Conservation (phyloP, 2,329 filamentous ascomycete genomes). For the Beauveria sp. region DNA sequence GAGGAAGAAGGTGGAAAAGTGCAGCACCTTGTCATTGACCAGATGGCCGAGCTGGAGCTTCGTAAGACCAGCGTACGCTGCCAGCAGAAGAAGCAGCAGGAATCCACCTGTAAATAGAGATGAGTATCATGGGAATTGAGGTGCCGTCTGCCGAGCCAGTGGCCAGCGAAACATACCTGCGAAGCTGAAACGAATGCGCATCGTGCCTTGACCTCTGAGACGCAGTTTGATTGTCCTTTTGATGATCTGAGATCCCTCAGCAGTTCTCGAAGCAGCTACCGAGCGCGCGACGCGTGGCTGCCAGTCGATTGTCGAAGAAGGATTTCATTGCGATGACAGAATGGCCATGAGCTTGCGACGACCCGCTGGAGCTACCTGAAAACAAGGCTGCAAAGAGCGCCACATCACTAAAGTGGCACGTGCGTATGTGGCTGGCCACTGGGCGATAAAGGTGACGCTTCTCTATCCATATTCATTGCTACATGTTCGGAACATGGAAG, state of each 20-base stretch:
- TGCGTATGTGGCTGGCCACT: not conserved
- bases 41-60: slow-evolving; percentile 45
- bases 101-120: slow-evolving; percentile 51
- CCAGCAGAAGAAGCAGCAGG: slow-evolving; percentile 61
- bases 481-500: no score
- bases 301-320: not conserved
- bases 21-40: slow-evolving; percentile 85
- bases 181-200: slow-evolving; percentile 85
- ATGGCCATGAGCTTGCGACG: not conserved
- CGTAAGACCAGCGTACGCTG: slow-evolving; percentile 75
- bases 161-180: slow-evolving; percentile 55
- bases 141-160: not conserved
- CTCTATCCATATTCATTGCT: no score
- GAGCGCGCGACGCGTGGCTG: not conserved
- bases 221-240: no score
- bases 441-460: no score
- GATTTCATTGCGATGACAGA: not conserved
- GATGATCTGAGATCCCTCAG: not conserved
- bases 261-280: slow-evolving; percentile 2
- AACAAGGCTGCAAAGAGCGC: not conserved
- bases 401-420: not conserved
- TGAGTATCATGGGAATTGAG: slow-evolving; percentile 10
- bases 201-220: slow-evolving; percentile 25
- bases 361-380: not conserved
- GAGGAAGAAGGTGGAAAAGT: slow-evolving; percentile 81